Evolutionary conservation across 148 eudicot genomes (phyloP).

Genomic region (Rhododendron molle): DNA sequence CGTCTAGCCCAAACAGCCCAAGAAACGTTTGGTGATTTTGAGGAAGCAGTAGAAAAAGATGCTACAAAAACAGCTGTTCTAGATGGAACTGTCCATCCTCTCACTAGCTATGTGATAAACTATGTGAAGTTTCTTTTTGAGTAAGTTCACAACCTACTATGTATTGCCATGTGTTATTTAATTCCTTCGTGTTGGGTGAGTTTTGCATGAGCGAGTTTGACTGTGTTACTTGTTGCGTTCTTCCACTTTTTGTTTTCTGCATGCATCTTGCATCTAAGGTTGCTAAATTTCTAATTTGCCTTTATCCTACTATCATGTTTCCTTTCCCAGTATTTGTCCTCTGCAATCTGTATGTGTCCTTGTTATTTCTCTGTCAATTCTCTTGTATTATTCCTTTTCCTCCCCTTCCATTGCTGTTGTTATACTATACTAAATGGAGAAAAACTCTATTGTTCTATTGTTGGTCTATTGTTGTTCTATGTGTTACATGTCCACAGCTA

Average conservation of each 20-base stretch:
- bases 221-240: background rate
- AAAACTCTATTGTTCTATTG: background rate
- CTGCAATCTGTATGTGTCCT: background rate
- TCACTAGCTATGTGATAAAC: conserved; percentile 94
- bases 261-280: background rate
- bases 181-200: background rate
- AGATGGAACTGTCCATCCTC: conserved; percentile 97
- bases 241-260: background rate
- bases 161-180: background rate
- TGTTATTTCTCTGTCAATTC: background rate
- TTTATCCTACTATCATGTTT: background rate
- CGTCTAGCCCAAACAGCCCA: conserved; percentile 91
- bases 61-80: conserved; percentile 86
- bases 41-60: conserved; percentile 96
- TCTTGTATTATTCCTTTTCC: background rate
- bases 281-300: background rate
- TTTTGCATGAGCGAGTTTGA: background rate
- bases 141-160: conserved; percentile 41
- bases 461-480: background rate
- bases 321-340: conserved; percentile 1
- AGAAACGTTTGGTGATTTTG: conserved; percentile 87
- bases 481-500: conserved; percentile 46
- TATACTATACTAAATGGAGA: background rate
- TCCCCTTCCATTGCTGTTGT: background rate
- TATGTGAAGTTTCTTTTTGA: conserved; percentile 92